Percentiles rank a stretch among this genome's conserved stretches.
Conservation (phyloP, 108 stramenopile genomes). For the Pseudonitzschia multiseries region DNA sequence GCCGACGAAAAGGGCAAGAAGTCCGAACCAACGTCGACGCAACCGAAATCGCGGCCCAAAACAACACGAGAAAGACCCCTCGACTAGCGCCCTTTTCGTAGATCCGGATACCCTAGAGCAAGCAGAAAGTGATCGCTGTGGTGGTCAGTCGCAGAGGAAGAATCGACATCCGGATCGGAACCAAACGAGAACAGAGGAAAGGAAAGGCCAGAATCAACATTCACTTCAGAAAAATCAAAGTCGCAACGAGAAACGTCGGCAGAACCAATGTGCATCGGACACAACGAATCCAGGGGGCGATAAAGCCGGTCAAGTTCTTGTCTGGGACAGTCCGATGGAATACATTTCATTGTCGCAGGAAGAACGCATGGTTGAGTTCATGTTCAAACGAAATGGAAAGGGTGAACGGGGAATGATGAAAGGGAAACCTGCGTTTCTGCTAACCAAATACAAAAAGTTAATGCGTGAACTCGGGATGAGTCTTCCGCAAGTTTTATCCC, state of each 20-base stretch:
- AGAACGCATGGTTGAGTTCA: constrained; percentile 18
- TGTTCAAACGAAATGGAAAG: constrained; percentile 43
- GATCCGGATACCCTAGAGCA: too few relatives aligned
- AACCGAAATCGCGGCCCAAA: too few relatives aligned
- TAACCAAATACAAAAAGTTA: constrained; percentile 34
- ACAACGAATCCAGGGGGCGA: neutral
- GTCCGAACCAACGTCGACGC: too few relatives aligned
- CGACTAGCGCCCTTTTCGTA: too few relatives aligned
- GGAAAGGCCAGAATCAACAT: too few relatives aligned
- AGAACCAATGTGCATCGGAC: neutral
- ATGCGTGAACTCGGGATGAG: constrained; percentile 23
- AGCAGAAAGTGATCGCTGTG: too few relatives aligned
- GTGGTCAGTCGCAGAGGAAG: too few relatives aligned
- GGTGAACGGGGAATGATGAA: constrained; percentile 76
- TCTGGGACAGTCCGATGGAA: neutral
- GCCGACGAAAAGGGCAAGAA: too few relatives aligned
- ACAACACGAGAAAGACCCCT: too few relatives aligned
- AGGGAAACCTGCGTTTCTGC: constrained; percentile 49
- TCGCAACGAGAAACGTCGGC: neutral
- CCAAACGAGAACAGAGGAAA: too few relatives aligned
- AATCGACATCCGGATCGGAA: too few relatives aligned
- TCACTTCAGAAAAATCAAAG: neutral
- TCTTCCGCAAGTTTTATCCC: constrained; percentile 51
- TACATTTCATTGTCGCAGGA: constrained; percentile 19
- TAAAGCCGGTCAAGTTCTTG: neutral